phyloP scores from a whole-genome alignment of 2,329 filamentous ascomycete species.

The Diplodia sapinea region DNA sequence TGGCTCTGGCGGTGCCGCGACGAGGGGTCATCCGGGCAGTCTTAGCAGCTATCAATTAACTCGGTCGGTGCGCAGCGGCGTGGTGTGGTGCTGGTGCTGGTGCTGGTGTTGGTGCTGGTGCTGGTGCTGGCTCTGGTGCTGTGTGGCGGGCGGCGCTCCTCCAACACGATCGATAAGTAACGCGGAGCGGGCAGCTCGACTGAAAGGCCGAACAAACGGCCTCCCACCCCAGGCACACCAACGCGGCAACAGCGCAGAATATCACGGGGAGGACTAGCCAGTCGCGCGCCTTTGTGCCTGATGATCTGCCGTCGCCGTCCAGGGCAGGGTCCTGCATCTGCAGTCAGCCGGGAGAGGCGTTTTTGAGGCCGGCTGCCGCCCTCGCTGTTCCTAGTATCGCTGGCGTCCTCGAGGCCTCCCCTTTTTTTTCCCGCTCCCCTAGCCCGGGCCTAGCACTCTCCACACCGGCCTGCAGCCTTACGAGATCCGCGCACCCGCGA shows the following conservation, averaged over 20 bases:
- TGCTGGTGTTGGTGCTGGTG: neutral
- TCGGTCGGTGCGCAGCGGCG: conserved; percentile 7
- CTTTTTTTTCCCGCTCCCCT: conserved; percentile 13
- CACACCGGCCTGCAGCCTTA: conserved; percentile 20
- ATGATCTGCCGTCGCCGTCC: conserved; percentile 16
- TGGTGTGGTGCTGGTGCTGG: conserved; percentile 1
- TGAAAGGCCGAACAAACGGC: neutral
- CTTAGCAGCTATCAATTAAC: neutral
- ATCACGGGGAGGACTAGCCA: neutral
- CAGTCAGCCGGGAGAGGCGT: conserved; percentile 24
- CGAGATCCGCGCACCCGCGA: conserved; percentile 20
- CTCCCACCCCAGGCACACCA: conserved; percentile 9
- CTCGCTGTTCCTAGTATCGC: conserved; percentile 10
- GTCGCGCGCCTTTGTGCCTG: neutral
- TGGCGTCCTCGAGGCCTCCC: conserved; percentile 1
- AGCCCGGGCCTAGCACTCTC: conserved; percentile 15
- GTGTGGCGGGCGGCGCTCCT: conserved; percentile 1
- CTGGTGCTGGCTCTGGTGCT: neutral
- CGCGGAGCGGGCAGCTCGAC: neutral
- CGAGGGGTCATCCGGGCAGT: conserved; percentile 5
- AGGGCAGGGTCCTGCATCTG: conserved; percentile 9
- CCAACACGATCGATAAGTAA: neutral
- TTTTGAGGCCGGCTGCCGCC: neutral
- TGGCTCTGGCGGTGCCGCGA: neutral
- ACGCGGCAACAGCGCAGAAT: neutral